These are phyloP conservation scores for Tuber borchii DNA, from an alignment of 495 filamentous ascomycete genomes.

Conservation along the genomic window DNA sequence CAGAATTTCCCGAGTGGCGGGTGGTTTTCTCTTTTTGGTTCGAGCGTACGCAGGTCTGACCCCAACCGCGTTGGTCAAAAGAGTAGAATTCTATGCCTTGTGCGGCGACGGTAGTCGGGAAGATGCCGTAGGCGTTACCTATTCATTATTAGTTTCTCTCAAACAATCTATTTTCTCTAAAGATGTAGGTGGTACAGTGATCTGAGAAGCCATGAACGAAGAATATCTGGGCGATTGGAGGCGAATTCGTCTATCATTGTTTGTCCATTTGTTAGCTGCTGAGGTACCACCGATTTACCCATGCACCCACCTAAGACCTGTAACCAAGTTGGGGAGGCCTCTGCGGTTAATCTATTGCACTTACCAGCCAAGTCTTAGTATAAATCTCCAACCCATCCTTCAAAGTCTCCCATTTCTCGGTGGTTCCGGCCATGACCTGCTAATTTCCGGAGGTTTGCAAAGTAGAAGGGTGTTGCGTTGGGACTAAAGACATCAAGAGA, in stretches of 20 bases:
- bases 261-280: constrained; percentile 19
- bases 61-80: constrained; percentile 75
- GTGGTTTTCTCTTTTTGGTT: constrained; percentile 41
- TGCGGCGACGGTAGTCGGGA: constrained; percentile 63
- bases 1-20: constrained; percentile 58
- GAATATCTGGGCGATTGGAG: constrained; percentile 60
- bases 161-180: background rate
- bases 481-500: background rate
- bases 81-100: constrained; percentile 64
- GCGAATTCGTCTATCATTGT: constrained; percentile 47
- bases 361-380: constrained; percentile 80
- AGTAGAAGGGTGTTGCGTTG: background rate
- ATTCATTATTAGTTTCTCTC: constrained; percentile 4
- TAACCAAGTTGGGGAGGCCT: background rate
- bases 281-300: background rate
- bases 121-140: constrained; percentile 59
- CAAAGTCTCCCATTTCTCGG: constrained; percentile 17
- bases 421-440: background rate
- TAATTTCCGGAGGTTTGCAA: background rate
- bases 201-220: constrained; percentile 86
- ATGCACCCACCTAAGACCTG: background rate
- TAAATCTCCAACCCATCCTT: constrained; percentile 59
- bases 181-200: constrained; percentile 49
- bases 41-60: constrained; percentile 42
- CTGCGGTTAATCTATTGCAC: constrained; percentile 26